phyloP scores from a whole-genome alignment of 257 asterid genomes.

The Solanum rostratum region DNA sequence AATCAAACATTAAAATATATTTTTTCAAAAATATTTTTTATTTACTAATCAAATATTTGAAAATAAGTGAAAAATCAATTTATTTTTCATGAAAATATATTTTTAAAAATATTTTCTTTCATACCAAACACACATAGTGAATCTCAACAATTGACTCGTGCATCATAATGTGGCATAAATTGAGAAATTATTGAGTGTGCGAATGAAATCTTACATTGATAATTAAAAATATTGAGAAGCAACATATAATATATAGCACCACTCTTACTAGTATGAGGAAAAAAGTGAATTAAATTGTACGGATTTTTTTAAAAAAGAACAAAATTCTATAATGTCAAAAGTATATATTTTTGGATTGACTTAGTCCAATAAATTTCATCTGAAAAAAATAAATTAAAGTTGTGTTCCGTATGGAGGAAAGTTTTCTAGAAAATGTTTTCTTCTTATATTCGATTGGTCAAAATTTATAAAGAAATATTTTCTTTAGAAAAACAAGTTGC shows the following conservation, averaged over 20 bases:
- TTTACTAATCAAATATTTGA: too few species aligned
- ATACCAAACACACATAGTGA: neutral
- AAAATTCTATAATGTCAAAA: neutral
- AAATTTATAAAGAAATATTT: too few species aligned
- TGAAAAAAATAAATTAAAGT: neutral
- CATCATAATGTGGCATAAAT: neutral
- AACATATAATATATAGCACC: neutral
- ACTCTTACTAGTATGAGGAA: neutral
- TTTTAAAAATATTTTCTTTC: too few species aligned
- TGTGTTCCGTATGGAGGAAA: neutral
- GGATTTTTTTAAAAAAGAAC: accelerated
- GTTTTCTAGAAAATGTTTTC: neutral
- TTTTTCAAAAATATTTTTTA: too few species aligned
- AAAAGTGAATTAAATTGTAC: neutral
- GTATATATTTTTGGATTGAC: neutral
- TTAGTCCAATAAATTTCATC: neutral
- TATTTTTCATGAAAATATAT: too few species aligned
- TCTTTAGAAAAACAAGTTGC: too few species aligned
- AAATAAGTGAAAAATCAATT: too few species aligned
- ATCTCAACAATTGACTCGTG: neutral
- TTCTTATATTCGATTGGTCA: too few species aligned
- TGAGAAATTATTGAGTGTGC: neutral
- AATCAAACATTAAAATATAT: too few species aligned
- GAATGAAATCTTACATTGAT: neutral
- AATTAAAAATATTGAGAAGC: neutral